Conservation (phyloP, 345 rosid species). For the Salix udensis region DNA sequence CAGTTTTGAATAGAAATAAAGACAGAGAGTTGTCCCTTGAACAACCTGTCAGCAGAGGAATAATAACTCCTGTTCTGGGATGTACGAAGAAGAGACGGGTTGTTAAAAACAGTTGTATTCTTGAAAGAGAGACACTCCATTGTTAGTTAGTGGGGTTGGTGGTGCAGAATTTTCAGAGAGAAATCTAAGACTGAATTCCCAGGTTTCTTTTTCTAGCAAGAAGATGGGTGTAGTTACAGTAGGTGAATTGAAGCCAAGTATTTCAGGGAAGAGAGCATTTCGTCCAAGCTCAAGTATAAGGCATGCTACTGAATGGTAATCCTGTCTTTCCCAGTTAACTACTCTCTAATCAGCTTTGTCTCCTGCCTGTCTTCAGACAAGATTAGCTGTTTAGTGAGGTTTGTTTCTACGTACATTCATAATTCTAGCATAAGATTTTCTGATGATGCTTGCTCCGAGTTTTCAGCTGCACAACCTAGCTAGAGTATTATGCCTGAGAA, state of each 20-base stretch:
- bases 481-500: neutral
- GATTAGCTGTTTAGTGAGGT: neutral
- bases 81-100: conserved; percentile 7
- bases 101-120: conserved; percentile 24
- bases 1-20: neutral
- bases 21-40: conserved; percentile 6
- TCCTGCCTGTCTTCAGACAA: neutral
- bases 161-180: conserved; percentile 15
- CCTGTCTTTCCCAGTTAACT: conserved; percentile 4
- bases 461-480: neutral
- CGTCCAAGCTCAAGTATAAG: conserved; percentile 86
- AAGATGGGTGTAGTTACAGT: conserved; percentile 79
- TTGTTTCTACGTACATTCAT: neutral
- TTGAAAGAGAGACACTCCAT: conserved; percentile 13
- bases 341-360: neutral
- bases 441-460: neutral
- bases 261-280: conserved; percentile 82
- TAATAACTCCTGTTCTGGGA: conserved; percentile 1
- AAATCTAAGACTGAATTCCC: conserved; percentile 5
- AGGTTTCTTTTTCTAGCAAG: neutral
- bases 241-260: conserved; percentile 72
- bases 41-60: conserved; percentile 20
- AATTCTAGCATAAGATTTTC: neutral
- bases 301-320: conserved; percentile 96
- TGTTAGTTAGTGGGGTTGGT: conserved; percentile 16